Conservation (phyloP, 2,329 filamentous ascomycete species). For the Neurospora sp. region DNA sequence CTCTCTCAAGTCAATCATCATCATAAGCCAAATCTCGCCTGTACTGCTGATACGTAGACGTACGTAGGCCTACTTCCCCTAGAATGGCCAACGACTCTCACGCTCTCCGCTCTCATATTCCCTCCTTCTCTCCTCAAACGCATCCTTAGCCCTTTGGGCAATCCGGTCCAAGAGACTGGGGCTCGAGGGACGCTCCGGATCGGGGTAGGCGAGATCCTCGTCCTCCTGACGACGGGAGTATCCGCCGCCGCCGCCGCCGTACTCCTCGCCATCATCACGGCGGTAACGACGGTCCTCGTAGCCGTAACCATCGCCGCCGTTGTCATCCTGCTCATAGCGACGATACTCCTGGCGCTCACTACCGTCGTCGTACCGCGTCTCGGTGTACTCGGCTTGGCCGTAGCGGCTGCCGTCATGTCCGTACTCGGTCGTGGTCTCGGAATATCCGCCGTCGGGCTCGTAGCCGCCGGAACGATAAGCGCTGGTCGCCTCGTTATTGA, state of each 20-base stretch:
- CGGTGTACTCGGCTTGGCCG: conserved; percentile 50
- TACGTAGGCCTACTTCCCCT: background rate
- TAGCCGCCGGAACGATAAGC: conserved; percentile 38
- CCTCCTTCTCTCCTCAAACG: conserved; percentile 13
- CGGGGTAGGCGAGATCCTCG: conserved; percentile 9
- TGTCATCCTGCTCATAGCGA: conserved; percentile 7
- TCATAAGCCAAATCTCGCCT: no score
- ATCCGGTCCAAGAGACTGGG: conserved; percentile 13
- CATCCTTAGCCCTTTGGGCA: conserved; percentile 14
- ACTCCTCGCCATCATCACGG: conserved; percentile 12
- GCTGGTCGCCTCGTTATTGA: conserved; percentile 39
- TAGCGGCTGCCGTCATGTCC: conserved; percentile 48
- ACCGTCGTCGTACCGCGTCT: conserved; percentile 42
- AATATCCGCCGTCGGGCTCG: conserved; percentile 50
- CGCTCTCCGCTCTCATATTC: background rate
- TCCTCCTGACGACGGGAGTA: conserved; percentile 5
- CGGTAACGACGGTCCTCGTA: conserved; percentile 10
- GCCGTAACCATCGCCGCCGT: conserved; percentile 17
- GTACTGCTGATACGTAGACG: no score
- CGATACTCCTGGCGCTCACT: conserved; percentile 37
- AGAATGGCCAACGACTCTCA: background rate
- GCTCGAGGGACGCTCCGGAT: conserved; percentile 8
- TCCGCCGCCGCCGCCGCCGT: background rate
- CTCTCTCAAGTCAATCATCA: no score
- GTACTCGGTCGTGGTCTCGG: conserved; percentile 51